These are phyloP conservation scores for Sphagnum tenellum DNA, from an alignment of 225 moss, liverwort and hornwort genomes.

Conservation along the genomic window DNA sequence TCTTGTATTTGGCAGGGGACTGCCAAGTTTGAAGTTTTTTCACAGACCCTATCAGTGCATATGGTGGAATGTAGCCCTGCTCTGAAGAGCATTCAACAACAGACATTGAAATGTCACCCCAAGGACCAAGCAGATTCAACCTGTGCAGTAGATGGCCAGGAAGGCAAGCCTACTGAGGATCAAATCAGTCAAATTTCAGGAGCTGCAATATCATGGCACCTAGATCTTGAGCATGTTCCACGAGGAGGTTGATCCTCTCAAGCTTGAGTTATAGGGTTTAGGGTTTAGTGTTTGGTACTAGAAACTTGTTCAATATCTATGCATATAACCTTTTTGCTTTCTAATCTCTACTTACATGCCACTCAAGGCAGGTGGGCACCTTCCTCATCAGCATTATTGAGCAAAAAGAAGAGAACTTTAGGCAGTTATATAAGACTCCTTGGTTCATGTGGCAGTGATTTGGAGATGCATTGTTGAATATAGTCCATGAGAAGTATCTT, in stretches of 20 bases:
- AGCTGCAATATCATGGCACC: constrained; percentile 52
- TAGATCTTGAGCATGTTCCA: constrained; percentile 71
- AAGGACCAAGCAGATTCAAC: constrained; percentile 12
- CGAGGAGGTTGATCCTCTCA: constrained; percentile 38
- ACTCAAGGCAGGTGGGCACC: no score
- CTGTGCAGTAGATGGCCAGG: constrained; percentile 3
- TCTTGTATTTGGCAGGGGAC: constrained; percentile 42
- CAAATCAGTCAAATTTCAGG: constrained; percentile 56
- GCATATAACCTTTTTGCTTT: no score
- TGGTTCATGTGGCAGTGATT: no score
- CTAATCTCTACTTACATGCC: no score
- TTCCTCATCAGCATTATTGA: no score
- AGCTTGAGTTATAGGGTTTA: no score
- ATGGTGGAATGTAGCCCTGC: constrained; percentile 93
- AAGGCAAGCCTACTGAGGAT: constrained; percentile 10
- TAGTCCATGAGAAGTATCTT: no score
- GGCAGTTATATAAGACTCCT: no score
- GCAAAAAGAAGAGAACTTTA: no score
- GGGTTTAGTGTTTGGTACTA: no score
- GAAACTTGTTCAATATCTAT: no score
- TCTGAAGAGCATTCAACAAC: constrained; percentile 54
- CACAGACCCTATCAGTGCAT: constrained; percentile 55
- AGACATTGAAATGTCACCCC: constrained; percentile 46
- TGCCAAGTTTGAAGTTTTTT: constrained; percentile 64
- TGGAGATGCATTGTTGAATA: no score